Percentiles rank a stretch among this genome's conserved stretches.
phyloP scores from a whole-genome alignment of 768 basidiomycete species.

The Coprinopsis sp. region DNA sequence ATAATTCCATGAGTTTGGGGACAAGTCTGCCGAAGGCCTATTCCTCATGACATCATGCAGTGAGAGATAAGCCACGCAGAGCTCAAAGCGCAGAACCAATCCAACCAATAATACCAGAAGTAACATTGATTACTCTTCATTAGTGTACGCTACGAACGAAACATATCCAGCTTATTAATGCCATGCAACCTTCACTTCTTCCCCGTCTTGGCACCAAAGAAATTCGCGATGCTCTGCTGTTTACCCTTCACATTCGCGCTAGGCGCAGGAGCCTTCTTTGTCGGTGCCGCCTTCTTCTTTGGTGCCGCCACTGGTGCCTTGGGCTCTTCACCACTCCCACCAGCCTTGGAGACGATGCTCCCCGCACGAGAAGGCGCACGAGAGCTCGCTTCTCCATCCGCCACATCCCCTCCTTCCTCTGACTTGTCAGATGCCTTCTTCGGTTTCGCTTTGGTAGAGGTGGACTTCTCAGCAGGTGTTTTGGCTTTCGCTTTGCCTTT shows the following conservation, averaged over 20 bases:
- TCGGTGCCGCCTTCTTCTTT: constrained; percentile 3
- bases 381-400: background rate
- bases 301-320: background rate
- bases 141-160: no score
- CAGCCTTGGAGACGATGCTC: background rate
- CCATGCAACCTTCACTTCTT: background rate
- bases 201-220: constrained; percentile 2
- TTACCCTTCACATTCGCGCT: constrained; percentile 2
- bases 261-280: background rate
- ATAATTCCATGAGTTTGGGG: no score
- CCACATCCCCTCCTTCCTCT: background rate
- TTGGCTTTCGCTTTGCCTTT: constrained; percentile 21
- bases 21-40: no score
- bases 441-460: constrained; percentile 19
- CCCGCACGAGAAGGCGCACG: background rate
- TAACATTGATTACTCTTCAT: no score
- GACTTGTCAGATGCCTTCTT: constrained; percentile 13
- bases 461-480: constrained; percentile 1
- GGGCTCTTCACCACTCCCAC: background rate
- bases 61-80: no score
- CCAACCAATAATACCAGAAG: no score
- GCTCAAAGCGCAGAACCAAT: no score
- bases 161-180: no score
- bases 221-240: background rate
- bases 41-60: no score